Evolutionary conservation across 1,139 yeast species (phyloP).

Genomic region (Wickerhamomyces sp.): DNA sequence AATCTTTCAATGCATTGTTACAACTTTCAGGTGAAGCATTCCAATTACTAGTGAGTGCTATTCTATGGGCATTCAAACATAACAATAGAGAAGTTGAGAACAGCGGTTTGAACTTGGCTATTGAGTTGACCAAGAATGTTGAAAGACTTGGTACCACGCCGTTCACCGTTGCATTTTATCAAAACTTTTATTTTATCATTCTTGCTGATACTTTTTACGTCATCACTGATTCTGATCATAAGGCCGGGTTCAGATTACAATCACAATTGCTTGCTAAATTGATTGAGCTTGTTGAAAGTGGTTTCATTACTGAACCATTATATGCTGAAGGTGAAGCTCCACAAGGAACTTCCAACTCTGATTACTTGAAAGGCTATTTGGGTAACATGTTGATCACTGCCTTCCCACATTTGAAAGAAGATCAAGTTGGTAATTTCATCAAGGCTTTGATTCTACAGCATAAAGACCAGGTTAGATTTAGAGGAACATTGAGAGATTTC

Average conservation of each 20-base stretch:
- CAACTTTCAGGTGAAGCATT: constrained; percentile 91
- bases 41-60: constrained; percentile 86
- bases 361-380: constrained; percentile 74
- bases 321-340: constrained; percentile 76
- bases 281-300: constrained; percentile 77
- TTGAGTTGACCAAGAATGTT: constrained; percentile 78
- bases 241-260: constrained; percentile 90
- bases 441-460: constrained; percentile 71
- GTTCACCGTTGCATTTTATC: constrained; percentile 82
- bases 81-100: constrained; percentile 94
- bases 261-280: constrained; percentile 78
- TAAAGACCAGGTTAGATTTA: constrained; percentile 70
- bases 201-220: constrained; percentile 90
- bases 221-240: constrained; percentile 94
- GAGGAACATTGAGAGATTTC: constrained; percentile 88
- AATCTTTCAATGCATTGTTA: constrained; percentile 79
- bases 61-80: constrained; percentile 97
- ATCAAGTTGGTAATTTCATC: constrained; percentile 78
- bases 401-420: constrained; percentile 83
- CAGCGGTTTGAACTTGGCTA: constrained; percentile 75
- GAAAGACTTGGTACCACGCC: constrained; percentile 72
- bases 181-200: constrained; percentile 83
- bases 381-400: constrained; percentile 79
- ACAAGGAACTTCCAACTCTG: constrained; percentile 76
- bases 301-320: constrained; percentile 69